A percentile compares a stretch with the other conserved stretches of the same genome.
These are phyloP conservation scores for Epicoccum sorghinum DNA, from an alignment of 2,329 filamentous ascomycete genomes.

Conservation along the genomic window DNA sequence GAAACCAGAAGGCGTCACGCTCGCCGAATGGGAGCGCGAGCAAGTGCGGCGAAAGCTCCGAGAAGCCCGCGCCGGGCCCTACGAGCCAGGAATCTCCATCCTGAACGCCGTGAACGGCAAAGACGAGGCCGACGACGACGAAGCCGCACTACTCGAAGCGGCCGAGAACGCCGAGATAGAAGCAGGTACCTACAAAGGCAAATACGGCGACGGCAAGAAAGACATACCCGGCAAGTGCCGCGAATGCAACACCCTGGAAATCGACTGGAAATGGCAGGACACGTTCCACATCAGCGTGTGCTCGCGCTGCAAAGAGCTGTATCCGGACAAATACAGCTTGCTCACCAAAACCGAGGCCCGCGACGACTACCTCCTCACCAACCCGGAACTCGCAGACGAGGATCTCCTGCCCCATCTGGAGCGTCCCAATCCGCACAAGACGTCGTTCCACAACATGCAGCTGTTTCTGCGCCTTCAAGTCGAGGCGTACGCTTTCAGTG, in stretches of 20 bases:
- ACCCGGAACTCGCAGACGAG: slow-evolving; percentile 89
- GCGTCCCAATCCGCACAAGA: slow-evolving; percentile 92
- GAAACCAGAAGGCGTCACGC: slow-evolving; percentile 85
- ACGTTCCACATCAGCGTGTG: slow-evolving; percentile 79
- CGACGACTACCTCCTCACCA: slow-evolving; percentile 93
- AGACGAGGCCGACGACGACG: slow-evolving; percentile 36
- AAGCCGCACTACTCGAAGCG: slow-evolving; percentile 32
- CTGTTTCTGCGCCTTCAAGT: slow-evolving; percentile 92
- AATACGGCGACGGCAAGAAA: slow-evolving; percentile 42
- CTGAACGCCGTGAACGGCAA: slow-evolving; percentile 58
- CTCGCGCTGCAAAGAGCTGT: slow-evolving; percentile 82
- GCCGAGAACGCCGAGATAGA: slow-evolving; percentile 52
- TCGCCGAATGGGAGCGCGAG: slow-evolving; percentile 88
- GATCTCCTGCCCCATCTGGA: slow-evolving; percentile 86
- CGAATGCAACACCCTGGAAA: slow-evolving; percentile 83
- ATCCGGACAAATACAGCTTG: slow-evolving; percentile 90
- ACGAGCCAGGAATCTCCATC: slow-evolving; percentile 85
- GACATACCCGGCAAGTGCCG: slow-evolving; percentile 72
- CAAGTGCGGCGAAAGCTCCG: slow-evolving; percentile 76
- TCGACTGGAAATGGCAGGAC: slow-evolving; percentile 95
- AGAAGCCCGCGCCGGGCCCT: slow-evolving; percentile 78
- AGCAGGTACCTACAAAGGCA: slow-evolving; percentile 39
- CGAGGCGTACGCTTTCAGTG: slow-evolving; percentile 85
- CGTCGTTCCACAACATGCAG: slow-evolving; percentile 99
- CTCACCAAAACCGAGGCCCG: slow-evolving; percentile 96